Evolutionary conservation across 2,329 filamentous ascomycete species (phyloP).

Genomic region (Alternaria sp.): DNA sequence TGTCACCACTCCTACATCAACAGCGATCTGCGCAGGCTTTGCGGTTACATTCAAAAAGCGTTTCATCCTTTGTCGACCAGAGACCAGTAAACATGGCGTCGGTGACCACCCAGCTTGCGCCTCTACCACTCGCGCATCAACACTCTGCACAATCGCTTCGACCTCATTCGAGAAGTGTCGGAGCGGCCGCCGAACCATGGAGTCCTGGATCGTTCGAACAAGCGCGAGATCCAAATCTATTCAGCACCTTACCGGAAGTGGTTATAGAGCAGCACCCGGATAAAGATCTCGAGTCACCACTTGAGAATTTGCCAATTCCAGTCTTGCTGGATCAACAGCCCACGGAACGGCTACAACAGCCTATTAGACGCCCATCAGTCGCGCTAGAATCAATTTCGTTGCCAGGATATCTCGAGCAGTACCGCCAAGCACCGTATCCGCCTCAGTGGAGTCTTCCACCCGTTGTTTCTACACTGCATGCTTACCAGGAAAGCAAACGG

Average conservation of each 20-base stretch:
- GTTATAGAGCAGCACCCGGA: constrained; percentile 3
- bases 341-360: not conserved
- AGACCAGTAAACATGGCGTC: not conserved
- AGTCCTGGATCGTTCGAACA: constrained; percentile 22
- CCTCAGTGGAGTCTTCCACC: constrained; percentile 39
- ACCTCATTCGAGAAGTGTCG: constrained; percentile 15
- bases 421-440: constrained; percentile 40
- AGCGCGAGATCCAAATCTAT: not conserved
- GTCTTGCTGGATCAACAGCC: constrained; percentile 9
- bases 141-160: constrained; percentile 8
- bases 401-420: constrained; percentile 33
- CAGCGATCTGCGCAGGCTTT: constrained; percentile 18
- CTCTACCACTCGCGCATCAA: not conserved
- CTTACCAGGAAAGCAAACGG: constrained; percentile 11
- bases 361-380: not conserved
- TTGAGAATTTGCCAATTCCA: constrained; percentile 17
- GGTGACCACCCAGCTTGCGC: not conserved
- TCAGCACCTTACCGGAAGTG: constrained; percentile 25
- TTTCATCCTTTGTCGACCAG: constrained; percentile 5
- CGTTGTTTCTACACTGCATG: constrained; percentile 29
- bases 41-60: constrained; percentile 17
- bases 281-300: constrained; percentile 6
- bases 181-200: constrained; percentile 17
- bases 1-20: constrained; percentile 18
- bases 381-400: constrained; percentile 17